A percentile compares a stretch with the other conserved stretches of the same genome.
Conservation (phyloP, 139 green algal species). For the Gonium pectorale region DNA sequence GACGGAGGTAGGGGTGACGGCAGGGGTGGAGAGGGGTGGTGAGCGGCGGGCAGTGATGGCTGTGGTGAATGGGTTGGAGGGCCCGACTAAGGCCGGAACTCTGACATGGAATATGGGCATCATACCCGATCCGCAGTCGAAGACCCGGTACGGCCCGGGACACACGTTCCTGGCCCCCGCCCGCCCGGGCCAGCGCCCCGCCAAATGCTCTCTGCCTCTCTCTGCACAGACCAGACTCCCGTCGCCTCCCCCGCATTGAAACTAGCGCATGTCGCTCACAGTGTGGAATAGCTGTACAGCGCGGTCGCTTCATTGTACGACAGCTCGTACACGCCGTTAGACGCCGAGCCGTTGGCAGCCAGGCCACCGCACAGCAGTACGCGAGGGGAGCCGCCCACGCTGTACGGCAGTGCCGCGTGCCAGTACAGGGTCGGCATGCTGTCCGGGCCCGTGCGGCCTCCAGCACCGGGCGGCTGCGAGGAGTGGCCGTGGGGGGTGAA, state of each 20-base stretch:
- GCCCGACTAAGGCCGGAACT: not conserved
- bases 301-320: not conserved
- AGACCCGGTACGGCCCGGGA: not conserved
- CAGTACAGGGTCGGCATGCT: conserved; percentile 1
- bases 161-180: not conserved
- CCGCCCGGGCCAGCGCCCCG: not conserved
- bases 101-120: not conserved
- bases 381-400: not conserved
- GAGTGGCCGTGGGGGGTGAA: not conserved
- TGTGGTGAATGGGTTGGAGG: not conserved
- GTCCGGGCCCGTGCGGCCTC: not conserved
- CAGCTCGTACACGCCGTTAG: not conserved
- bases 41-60: not conserved
- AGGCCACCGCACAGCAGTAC: conserved; percentile 17
- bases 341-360: not conserved
- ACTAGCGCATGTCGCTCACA: not conserved
- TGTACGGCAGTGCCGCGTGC: conserved; percentile 19
- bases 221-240: not conserved
- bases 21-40: not conserved
- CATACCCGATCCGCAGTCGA: not conserved
- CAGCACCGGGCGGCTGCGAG: not conserved
- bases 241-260: not conserved
- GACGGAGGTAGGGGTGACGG: not conserved
- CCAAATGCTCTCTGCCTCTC: no score
- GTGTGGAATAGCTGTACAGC: not conserved